A percentile compares a stretch with the other conserved stretches of the same genome.
These are phyloP conservation scores for Hypoxylon sp. DNA, from an alignment of 2,329 filamentous ascomycete species.

Conservation along the genomic window DNA sequence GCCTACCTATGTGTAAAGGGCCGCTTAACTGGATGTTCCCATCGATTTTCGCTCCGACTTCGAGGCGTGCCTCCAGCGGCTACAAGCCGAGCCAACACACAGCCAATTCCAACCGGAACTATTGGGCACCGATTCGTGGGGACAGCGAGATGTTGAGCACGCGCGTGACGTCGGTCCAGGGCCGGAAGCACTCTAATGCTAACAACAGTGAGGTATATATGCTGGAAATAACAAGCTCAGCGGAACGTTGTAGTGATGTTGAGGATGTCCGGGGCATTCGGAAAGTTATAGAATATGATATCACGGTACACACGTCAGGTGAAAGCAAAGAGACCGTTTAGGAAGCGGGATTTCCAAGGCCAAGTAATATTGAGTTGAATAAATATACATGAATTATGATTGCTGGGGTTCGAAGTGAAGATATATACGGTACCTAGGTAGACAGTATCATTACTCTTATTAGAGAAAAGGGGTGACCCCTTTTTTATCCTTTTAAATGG, in stretches of 20 bases:
- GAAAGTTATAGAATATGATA: conserved; percentile 57
- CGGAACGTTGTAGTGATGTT: conserved; percentile 24
- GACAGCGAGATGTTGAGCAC: conserved; percentile 51
- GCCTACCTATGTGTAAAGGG: conserved; percentile 59
- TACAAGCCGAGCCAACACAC: conserved; percentile 32
- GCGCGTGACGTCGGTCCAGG: conserved; percentile 51
- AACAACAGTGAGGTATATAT: conserved; percentile 58
- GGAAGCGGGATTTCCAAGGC: neutral
- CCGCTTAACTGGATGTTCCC: conserved; percentile 58
- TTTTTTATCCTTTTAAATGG: neutral
- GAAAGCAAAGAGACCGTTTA: conserved; percentile 26
- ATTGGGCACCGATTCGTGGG: conserved; percentile 56
- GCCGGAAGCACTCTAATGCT: conserved; percentile 38
- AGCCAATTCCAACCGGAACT: conserved; percentile 45
- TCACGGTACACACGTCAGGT: conserved; percentile 53
- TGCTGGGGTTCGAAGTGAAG: too few relatives aligned
- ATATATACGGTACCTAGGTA: too few relatives aligned
- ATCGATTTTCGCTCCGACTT: conserved; percentile 49
- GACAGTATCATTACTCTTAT: neutral
- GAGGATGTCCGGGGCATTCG: conserved; percentile 52
- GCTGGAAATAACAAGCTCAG: conserved; percentile 46
- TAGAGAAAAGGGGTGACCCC: neutral
- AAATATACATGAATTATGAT: neutral
- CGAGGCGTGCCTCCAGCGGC: conserved; percentile 18
- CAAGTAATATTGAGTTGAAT: neutral